A percentile compares a stretch with the other conserved stretches of the same genome.
phyloP scores from a whole-genome alignment of 805 yeast genomes.

The Tetrapisispora fleetii region DNA sequence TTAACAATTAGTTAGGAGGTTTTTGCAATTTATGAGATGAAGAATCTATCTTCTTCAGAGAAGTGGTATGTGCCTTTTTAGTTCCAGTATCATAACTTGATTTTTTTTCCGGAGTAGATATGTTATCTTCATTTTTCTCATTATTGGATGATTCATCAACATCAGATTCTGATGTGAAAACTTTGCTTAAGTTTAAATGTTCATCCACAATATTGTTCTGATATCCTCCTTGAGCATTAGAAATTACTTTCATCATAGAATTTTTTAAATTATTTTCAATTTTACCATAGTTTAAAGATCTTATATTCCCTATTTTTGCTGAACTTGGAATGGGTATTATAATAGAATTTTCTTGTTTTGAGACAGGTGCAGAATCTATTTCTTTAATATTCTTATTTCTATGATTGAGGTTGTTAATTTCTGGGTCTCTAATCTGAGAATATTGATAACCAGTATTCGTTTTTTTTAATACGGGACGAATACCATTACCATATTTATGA shows the following conservation, averaged over 20 bases:
- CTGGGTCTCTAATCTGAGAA: constrained; percentile 4
- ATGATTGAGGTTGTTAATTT: background rate
- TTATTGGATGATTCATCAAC: constrained; percentile 1
- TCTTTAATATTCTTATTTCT: constrained; percentile 3
- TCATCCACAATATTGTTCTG: background rate
- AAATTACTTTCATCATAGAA: background rate
- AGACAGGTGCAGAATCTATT: constrained; percentile 5
- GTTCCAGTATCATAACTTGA: background rate
- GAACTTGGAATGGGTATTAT: constrained; percentile 2
- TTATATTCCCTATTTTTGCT: background rate
- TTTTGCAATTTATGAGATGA: background rate
- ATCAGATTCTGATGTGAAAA: constrained; percentile 2
- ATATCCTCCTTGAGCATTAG: background rate
- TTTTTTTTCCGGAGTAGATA: background rate
- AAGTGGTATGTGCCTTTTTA: constrained; percentile 1
- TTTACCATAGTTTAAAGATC: background rate
- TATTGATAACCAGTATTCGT: constrained; percentile 17
- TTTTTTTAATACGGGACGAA: constrained; percentile 12
- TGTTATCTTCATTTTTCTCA: background rate
- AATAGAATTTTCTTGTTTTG: background rate
- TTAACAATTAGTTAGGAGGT: background rate
- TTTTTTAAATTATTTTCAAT: background rate
- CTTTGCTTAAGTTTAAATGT: background rate
- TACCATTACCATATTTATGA: constrained; percentile 5
- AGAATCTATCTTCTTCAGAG: background rate